Conservation (phyloP, 2,329 filamentous ascomycete genomes). For the Ceratocystis variospora region DNA sequence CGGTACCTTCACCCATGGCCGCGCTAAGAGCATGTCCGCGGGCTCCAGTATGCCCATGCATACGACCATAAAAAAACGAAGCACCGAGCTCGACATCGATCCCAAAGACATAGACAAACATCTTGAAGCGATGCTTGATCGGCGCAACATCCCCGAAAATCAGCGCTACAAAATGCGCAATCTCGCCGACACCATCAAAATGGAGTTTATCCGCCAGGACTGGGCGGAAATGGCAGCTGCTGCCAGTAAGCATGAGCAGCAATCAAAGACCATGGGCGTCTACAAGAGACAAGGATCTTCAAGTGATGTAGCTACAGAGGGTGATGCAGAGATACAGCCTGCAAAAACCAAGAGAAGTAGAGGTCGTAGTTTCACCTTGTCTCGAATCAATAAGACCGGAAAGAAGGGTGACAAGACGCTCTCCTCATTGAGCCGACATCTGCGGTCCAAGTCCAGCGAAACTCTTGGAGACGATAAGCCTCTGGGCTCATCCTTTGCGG, state of each 20-base stretch:
- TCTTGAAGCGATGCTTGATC: slow-evolving; percentile 56
- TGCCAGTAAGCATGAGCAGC: slow-evolving; percentile 13
- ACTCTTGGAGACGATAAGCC: slow-evolving; percentile 50
- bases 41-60: slow-evolving; percentile 5
- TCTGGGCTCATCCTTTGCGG: slow-evolving; percentile 23
- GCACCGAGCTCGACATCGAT: slow-evolving; percentile 39
- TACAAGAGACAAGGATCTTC: slow-evolving; percentile 5
- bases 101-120: slow-evolving; percentile 43
- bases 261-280: slow-evolving; percentile 21
- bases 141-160: slow-evolving; percentile 84
- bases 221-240: slow-evolving; percentile 53
- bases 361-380: slow-evolving; percentile 68
- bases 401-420: slow-evolving; percentile 49
- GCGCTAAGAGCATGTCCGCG: slow-evolving; percentile 25
- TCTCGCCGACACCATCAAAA: slow-evolving; percentile 78
- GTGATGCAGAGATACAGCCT: slow-evolving; percentile 29
- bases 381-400: slow-evolving; percentile 30
- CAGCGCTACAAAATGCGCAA: slow-evolving; percentile 92
- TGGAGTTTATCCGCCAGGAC: slow-evolving; percentile 86
- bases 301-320: slow-evolving; percentile 26
- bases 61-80: background rate
- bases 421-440: slow-evolving; percentile 37
- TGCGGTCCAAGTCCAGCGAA: slow-evolving; percentile 59
- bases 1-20: slow-evolving; percentile 27
- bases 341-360: slow-evolving; percentile 44